Conservation (phyloP, 139 green algal genomes). For the Coelastrella sp. region DNA sequence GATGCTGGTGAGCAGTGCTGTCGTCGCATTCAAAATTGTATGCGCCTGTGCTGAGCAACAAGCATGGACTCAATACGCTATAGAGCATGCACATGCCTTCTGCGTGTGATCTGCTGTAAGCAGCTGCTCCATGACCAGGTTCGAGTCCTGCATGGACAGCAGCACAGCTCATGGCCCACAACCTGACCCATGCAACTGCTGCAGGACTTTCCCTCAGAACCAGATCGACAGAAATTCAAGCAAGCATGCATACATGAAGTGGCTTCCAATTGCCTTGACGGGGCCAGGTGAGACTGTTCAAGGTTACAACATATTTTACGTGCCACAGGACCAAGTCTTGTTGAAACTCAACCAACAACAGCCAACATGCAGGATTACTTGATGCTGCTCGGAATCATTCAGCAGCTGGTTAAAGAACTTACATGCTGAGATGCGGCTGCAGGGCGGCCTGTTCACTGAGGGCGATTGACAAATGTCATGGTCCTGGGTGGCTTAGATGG, state of each 20-base stretch:
- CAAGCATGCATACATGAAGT: slow-evolving; percentile 6
- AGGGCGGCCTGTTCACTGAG: slow-evolving; percentile 3
- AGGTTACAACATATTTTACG: too few species aligned
- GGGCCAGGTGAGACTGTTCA: neutral
- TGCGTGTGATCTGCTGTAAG: too few species aligned
- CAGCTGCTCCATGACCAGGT: too few species aligned
- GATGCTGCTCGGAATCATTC: neutral
- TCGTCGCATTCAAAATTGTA: neutral
- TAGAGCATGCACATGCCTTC: too few species aligned
- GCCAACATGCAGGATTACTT: neutral
- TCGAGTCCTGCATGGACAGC: too few species aligned
- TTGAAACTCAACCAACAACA: too few species aligned
- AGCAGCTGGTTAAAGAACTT: neutral
- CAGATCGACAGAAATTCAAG: slow-evolving; percentile 11
- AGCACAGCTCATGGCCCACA: too few species aligned
- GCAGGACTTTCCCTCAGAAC: slow-evolving; percentile 28
- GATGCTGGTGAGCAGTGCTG: neutral
- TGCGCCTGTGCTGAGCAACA: neutral
- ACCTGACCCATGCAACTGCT: too few species aligned
- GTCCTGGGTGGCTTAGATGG: slow-evolving; percentile 27
- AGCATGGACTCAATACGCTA: too few species aligned
- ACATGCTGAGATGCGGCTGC: neutral
- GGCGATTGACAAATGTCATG: slow-evolving; percentile 12
- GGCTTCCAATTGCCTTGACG: slow-evolving; percentile 3
- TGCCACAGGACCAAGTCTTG: too few species aligned